Evolutionary conservation across 805 yeast genomes (phyloP).

Genomic region (Geotrichum ghanense): DNA sequence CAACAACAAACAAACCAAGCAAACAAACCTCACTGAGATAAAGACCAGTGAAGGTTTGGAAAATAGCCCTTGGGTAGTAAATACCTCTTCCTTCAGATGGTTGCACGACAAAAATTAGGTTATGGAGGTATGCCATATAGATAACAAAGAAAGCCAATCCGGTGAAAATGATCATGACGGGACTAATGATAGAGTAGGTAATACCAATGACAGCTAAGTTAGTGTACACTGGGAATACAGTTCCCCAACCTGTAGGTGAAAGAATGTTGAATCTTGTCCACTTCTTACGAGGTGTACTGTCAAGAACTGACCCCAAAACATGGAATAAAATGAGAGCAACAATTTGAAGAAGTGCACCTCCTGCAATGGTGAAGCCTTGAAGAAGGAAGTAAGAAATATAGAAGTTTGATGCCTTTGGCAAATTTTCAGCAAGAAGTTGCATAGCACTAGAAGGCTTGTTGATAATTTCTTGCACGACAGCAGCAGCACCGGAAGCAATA

Average conservation of each 20-base stretch:
- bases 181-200: constrained; percentile 75
- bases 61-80: constrained; percentile 79
- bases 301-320: constrained; percentile 58
- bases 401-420: constrained; percentile 87
- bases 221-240: constrained; percentile 67
- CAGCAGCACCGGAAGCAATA: constrained; percentile 68
- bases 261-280: constrained; percentile 67
- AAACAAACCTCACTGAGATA: constrained; percentile 81
- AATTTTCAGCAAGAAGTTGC: constrained; percentile 56
- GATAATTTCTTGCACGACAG: constrained; percentile 63
- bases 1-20: constrained; percentile 76
- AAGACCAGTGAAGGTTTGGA: constrained; percentile 79
- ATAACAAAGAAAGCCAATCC: constrained; percentile 57
- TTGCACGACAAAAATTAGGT: constrained; percentile 55
- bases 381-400: constrained; percentile 73
- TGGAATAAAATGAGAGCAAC: constrained; percentile 63
- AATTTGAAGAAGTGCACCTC: constrained; percentile 67
- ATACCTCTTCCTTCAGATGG: constrained; percentile 71
- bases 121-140: constrained; percentile 71
- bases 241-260: constrained; percentile 68
- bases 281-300: constrained; percentile 82
- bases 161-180: constrained; percentile 69
- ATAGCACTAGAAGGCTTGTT: constrained; percentile 64
- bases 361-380: constrained; percentile 68
- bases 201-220: constrained; percentile 62